These are phyloP conservation scores for Mortierella claussenii DNA, from an alignment of 192 early-diverging fungal species.

Conservation along the genomic window DNA sequence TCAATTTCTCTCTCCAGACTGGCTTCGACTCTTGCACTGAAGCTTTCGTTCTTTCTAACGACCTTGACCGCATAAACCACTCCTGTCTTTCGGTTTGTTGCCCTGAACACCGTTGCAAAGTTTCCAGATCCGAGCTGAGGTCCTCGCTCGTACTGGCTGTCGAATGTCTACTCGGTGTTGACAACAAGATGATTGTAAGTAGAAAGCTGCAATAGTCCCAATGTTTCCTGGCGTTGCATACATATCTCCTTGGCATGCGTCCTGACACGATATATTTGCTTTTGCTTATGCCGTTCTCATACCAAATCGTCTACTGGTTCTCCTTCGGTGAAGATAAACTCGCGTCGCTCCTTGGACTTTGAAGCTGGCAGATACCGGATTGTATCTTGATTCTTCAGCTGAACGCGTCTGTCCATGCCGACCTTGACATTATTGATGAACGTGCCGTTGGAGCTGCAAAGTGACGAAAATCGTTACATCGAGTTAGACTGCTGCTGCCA, in stretches of 20 bases:
- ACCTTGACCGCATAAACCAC: conserved; percentile 77
- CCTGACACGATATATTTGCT: too few species aligned
- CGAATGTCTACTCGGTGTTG: conserved; percentile 46
- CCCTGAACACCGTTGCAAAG: conserved; percentile 73
- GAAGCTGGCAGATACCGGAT: conserved; percentile 64
- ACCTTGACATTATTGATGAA: conserved; percentile 71
- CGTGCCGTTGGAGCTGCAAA: conserved; percentile 74
- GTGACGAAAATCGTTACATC: neutral
- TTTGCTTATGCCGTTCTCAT: neutral
- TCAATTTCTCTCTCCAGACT: conserved; percentile 73
- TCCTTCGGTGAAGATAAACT: conserved; percentile 45
- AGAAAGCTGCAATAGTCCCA: too few species aligned
- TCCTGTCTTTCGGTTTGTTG: conserved; percentile 61
- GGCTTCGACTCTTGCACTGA: conserved; percentile 74
- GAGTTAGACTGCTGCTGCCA: neutral
- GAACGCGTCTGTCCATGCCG: conserved; percentile 57
- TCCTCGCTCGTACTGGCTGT: conserved; percentile 44
- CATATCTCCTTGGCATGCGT: too few species aligned
- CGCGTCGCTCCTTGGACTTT: conserved; percentile 12
- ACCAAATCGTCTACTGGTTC: conserved; percentile 37
- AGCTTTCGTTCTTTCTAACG: conserved; percentile 75
- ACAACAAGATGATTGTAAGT: too few species aligned
- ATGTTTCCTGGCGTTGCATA: too few species aligned
- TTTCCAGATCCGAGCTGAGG: conserved; percentile 59
- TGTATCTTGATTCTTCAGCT: conserved; percentile 69